Base-by-base conservation (phyloP, 345 rosid genomes). In the Litchi chinensis region DNA sequence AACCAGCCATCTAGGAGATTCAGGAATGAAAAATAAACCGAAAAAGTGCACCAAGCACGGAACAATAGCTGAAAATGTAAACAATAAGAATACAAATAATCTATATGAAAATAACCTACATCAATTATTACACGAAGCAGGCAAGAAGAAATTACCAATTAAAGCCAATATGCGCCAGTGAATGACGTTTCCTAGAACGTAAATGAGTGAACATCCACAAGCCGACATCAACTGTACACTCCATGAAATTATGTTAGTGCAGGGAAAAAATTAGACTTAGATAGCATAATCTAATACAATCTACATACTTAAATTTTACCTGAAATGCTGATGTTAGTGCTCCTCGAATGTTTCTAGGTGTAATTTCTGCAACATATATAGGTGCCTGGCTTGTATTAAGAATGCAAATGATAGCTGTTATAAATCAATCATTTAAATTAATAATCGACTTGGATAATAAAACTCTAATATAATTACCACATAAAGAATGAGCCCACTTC, bases 1-100 rank as follows among this genome's bases (percentile, higher is more conserved):
- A 41, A 87, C 84, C 79, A 82, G 76, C 90, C 90, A 87, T 87
- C 88, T 75, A 1, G 87, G 90, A 70, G 91, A 86, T 70, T 82
- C 89, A 0, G 90, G 89, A 77, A 82, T 82, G 84, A 77, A 90
- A 56, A 83, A 82, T 5, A 85, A 19, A 46, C 87, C 79, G n/a
- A 81, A 1, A 11, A 85, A 10, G 11, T 81, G 86, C n/a, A 83
- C 37, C 26, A 83, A 15, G 64, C 81, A 83, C 5, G 89, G 87
- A 63, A 77, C 60, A 65, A 41, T 15, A 76, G 82, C 94, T 89
- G 84, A 70, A 48, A 72, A 32, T 68, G 5, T 59, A 2, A 67
- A 37, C 13, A 21, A 11, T 19, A 18, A 19, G 37, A 37, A 5
- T 56, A 4, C 26, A 39, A 3, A 2, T 28, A 28, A 28, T 65